phyloP scores from a whole-genome alignment of 108 stramenopile species.

The Mayamaea pseudoterrestris region DNA sequence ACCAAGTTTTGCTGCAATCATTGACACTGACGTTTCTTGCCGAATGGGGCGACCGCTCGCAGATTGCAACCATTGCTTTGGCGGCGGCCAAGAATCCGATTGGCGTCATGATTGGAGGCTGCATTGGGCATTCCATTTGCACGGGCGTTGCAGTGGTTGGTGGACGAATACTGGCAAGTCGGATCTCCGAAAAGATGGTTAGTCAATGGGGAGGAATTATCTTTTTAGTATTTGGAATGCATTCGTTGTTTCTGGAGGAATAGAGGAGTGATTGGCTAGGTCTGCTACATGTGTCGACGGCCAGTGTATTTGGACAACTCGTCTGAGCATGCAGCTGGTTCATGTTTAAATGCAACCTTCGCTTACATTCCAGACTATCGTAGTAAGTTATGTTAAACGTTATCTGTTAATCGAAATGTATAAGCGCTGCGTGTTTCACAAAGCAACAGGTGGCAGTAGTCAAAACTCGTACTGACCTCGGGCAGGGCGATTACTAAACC shows the following conservation, averaged over 20 bases:
- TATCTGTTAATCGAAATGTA: too few species aligned
- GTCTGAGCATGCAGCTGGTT: too few species aligned
- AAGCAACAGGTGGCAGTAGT: too few species aligned
- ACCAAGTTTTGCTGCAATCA: constrained; percentile 70
- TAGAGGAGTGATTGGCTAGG: constrained; percentile 9
- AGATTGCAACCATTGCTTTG: constrained; percentile 99
- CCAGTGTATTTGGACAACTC: too few species aligned
- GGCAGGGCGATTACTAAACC: too few species aligned
- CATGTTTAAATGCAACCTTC: too few species aligned
- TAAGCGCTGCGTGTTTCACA: too few species aligned
- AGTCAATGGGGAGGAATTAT: constrained; percentile 81
- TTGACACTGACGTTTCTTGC: constrained; percentile 97
- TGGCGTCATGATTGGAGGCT: constrained; percentile 92
- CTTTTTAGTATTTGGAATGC: constrained; percentile 91
- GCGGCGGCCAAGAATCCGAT: constrained; percentile 92
- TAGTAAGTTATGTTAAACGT: too few species aligned
- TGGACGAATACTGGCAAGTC: constrained; percentile 92
- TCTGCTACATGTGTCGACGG: too few species aligned
- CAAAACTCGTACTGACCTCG: too few species aligned
- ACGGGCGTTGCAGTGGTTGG: constrained; percentile 97
- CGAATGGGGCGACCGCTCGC: constrained; percentile 99
- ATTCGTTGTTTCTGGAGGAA: constrained; percentile 79
- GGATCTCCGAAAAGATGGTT: constrained; percentile 92
- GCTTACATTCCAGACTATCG: too few species aligned
- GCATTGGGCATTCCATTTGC: constrained; percentile 95